phyloP scores from a whole-genome alignment of 1,284 basidiomycete species.

The Agroathelia rolfsii region DNA sequence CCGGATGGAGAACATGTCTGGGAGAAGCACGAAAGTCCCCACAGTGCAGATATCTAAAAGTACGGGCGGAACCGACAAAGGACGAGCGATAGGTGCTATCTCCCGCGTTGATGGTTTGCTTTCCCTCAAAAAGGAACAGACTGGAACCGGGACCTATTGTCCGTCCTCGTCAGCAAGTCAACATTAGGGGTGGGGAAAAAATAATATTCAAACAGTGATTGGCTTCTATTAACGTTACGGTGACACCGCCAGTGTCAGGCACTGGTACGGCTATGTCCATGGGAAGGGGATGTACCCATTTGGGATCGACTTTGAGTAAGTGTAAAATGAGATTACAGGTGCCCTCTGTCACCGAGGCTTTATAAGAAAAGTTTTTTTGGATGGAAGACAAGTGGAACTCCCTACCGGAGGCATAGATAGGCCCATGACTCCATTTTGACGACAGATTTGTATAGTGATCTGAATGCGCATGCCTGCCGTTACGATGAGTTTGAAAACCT shows the following conservation, averaged over 20 bases:
- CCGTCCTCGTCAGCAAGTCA: no score
- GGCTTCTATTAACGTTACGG: conserved; percentile 90
- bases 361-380: no score
- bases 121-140: conserved; percentile 89
- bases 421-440: conserved; percentile 80
- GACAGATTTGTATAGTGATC: conserved; percentile 91
- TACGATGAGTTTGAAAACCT: conserved; percentile 8
- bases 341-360: conserved; percentile 39
- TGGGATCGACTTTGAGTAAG: conserved; percentile 79
- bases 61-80: conserved; percentile 56
- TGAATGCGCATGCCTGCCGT: conserved; percentile 81
- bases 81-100: conserved; percentile 67
- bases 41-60: conserved; percentile 90
- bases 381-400: conserved; percentile 10
- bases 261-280: conserved; percentile 70
- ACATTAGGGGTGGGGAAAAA: background rate
- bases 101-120: conserved; percentile 80
- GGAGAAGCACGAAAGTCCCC: conserved; percentile 91
- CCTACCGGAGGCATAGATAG: conserved; percentile 83
- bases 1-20: conserved; percentile 73
- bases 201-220: conserved; percentile 67
- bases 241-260: conserved; percentile 79
- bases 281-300: conserved; percentile 83
- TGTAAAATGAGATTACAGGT: conserved; percentile 88
- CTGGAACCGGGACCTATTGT: conserved; percentile 92